Conservation (phyloP, 2,329 filamentous ascomycete species). For the Xylaria sp. region DNA sequence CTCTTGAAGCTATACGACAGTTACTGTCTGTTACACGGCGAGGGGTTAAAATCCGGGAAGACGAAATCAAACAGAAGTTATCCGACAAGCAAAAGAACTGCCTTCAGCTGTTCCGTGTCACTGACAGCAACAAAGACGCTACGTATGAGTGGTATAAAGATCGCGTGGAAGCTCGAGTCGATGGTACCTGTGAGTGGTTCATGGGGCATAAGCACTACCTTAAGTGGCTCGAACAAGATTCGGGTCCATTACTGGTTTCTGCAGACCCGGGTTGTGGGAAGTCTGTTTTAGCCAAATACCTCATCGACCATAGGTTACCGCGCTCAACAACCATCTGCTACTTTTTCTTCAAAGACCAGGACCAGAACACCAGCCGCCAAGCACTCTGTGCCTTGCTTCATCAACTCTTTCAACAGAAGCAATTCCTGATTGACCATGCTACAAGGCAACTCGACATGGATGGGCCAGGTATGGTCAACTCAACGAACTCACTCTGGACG, state of each 20-base stretch:
- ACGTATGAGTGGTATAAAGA: slow-evolving; percentile 27
- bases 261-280: slow-evolving; percentile 28
- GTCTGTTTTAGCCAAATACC: slow-evolving; percentile 25
- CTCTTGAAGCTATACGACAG: background rate
- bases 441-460: background rate
- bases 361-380: slow-evolving; percentile 20
- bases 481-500: slow-evolving; percentile 10
- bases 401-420: slow-evolving; percentile 16
- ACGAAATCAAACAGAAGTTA: slow-evolving; percentile 2
- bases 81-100: background rate
- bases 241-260: slow-evolving; percentile 19
- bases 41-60: slow-evolving; percentile 9
- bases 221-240: slow-evolving; percentile 15
- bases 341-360: slow-evolving; percentile 26
- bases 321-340: slow-evolving; percentile 19
- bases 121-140: background rate
- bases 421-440: slow-evolving; percentile 13
- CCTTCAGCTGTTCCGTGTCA: slow-evolving; percentile 16
- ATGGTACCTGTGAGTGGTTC: slow-evolving; percentile 22
- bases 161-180: slow-evolving; percentile 15
- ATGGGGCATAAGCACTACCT: slow-evolving; percentile 13
- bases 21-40: slow-evolving; percentile 1
- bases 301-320: slow-evolving; percentile 14
- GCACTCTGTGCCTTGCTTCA: slow-evolving; percentile 23
- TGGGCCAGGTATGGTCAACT: slow-evolving; percentile 1